Evolutionary conservation across 129 eudicot species (phyloP), one percentile per base, ranked within the genome.

Genomic region (Centaurea solstitialis): DNA sequence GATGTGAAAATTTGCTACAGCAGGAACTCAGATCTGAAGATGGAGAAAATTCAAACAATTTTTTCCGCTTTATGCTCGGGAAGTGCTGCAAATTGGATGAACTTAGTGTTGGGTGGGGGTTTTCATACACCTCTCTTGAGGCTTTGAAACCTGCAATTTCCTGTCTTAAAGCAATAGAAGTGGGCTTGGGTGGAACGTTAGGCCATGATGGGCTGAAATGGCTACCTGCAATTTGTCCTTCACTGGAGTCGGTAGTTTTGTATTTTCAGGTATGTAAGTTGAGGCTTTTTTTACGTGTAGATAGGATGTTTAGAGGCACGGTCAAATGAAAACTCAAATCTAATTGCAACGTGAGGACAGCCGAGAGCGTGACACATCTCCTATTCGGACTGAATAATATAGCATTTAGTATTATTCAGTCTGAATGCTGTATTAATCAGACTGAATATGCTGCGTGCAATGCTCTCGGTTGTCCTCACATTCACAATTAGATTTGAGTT

Each of bases 41-140:
- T 18, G 64, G 47, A 45, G 81, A 45, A 77, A 66, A 62, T 39
- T 17, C 71, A 23, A 69, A 68, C 45, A 75, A 78, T 28, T 76
- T 76, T 47, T n/a, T 87, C 59, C 90, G 73, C 78, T 76, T 83
- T 50, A 75, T 40, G 81, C 75, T 95, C 33, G 89, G 89, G 47
- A 86, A 84, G 68, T 82, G 80, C 66, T 87, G 97, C 89, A 86
- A 88, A 72, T 85, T 95, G 87, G 93, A 89, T 73, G 90, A 87
- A 75, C 70, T 92, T 70, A 81, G 88, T 76, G 78, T 87, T 30
- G 99, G 99, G 64, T 95, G 99, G 99, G 99, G 99, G 80, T 92
- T 89, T 80, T 90, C 97, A 0, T 80, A 39, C 74, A 76, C 57
- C 9, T 86, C 88, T 57, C 75, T 95, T 21, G 86, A 80, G 67